Conservation (phyloP, 345 rosid species). For the Barbarea vulgaris region DNA sequence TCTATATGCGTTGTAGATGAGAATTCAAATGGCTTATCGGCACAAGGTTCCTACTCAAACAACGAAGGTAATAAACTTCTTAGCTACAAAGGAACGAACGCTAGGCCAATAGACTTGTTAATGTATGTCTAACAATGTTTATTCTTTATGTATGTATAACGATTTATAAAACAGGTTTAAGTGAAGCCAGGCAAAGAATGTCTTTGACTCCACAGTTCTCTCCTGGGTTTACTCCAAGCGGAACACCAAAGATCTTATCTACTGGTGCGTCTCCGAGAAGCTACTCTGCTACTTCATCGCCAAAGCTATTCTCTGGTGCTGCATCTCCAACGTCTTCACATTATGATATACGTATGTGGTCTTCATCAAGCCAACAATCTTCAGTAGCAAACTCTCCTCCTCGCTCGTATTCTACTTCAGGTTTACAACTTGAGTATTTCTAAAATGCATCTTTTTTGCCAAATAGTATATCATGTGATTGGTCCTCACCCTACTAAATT, state of each 20-base stretch:
- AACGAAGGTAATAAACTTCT: conserved; percentile 54
- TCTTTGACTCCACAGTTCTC: conserved; percentile 77
- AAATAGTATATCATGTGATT: not conserved
- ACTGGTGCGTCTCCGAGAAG: conserved; percentile 68
- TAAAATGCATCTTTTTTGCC: not conserved
- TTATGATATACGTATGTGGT: conserved; percentile 72
- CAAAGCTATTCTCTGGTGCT: conserved; percentile 62
- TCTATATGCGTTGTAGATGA: conserved; percentile 48
- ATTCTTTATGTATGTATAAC: not conserved
- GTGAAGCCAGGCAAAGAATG: conserved; percentile 53
- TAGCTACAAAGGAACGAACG: not conserved
- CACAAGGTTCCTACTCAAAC: conserved; percentile 43
- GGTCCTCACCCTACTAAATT: not conserved
- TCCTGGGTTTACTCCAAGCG: conserved; percentile 49
- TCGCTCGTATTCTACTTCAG: conserved; percentile 69
- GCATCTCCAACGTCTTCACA: conserved; percentile 66
- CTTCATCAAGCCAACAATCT: conserved; percentile 87
- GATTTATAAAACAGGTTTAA: conserved; percentile 42
- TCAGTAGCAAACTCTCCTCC: conserved; percentile 94
- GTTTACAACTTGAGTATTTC: conserved; percentile 38
- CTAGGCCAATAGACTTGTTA: not conserved
- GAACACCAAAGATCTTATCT: conserved; percentile 74
- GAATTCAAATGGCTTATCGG: conserved; percentile 49
- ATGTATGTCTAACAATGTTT: not conserved
- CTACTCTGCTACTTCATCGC: conserved; percentile 72